phyloP scores from a whole-genome alignment of 768 basidiomycete species.

The Phaeotremella skinneri region DNA sequence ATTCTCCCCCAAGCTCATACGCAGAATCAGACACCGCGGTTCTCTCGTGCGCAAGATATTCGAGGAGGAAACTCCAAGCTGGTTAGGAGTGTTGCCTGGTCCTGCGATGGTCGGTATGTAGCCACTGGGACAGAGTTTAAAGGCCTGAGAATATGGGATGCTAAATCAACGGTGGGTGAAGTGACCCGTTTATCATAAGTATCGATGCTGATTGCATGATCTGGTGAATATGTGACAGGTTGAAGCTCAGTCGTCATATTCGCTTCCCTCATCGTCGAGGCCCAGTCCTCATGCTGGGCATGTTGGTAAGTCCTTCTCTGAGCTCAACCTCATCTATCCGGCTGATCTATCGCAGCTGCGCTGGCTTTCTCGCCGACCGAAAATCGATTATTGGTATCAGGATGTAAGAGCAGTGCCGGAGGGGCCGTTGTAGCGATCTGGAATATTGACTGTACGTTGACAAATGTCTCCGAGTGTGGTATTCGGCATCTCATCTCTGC shows the following conservation, averaged over 20 bases:
- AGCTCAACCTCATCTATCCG: not conserved
- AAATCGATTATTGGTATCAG: slow-evolving; percentile 31
- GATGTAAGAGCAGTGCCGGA: slow-evolving; percentile 31
- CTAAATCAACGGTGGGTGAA: slow-evolving; percentile 15
- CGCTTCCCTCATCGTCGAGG: slow-evolving; percentile 32
- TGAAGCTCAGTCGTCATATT: slow-evolving; percentile 22
- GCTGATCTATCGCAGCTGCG: slow-evolving; percentile 18
- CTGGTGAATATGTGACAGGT: slow-evolving; percentile 18
- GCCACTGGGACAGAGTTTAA: slow-evolving; percentile 42
- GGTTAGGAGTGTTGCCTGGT: slow-evolving; percentile 38
- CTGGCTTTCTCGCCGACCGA: slow-evolving; percentile 42
- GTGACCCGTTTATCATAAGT: not conserved
- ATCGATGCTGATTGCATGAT: not conserved
- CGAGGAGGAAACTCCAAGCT: slow-evolving; percentile 31
- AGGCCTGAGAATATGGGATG: slow-evolving; percentile 35
- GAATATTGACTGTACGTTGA: slow-evolving; percentile 31
- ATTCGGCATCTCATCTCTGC: not conserved
- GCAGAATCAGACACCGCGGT: slow-evolving; percentile 27
- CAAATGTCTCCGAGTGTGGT: not conserved
- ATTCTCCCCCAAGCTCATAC: not conserved
- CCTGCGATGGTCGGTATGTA: slow-evolving; percentile 35
- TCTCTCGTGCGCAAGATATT: slow-evolving; percentile 29
- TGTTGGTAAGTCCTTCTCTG: slow-evolving; percentile 22
- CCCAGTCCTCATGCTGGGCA: slow-evolving; percentile 41
- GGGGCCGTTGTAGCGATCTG: slow-evolving; percentile 35